Conservation (phyloP, 371 early-diverging fungal genomes). For the Cokeromyces recurvatus region DNA sequence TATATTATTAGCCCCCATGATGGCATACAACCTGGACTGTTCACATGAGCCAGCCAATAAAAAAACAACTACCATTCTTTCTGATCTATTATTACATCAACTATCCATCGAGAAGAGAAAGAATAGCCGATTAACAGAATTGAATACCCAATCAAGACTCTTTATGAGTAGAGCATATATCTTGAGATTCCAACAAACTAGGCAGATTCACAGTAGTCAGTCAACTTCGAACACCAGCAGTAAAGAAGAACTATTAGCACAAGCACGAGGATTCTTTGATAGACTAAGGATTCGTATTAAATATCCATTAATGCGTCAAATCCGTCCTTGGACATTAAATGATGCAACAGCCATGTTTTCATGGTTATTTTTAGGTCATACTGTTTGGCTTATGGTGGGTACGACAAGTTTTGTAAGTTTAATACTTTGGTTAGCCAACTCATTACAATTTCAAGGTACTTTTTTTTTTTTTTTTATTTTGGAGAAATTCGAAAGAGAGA, state of each 20-base stretch:
- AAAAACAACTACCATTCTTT: too few species aligned
- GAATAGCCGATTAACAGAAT: too few species aligned
- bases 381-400: conserved; percentile 79
- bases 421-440: conserved; percentile 76
- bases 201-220: too few species aligned
- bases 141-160: too few species aligned
- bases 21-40: too few species aligned
- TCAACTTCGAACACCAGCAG: not conserved
- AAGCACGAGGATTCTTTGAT: conserved; percentile 45
- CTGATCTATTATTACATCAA: too few species aligned
- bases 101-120: too few species aligned
- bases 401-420: conserved; percentile 91
- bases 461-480: too few species aligned
- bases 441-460: conserved; percentile 84
- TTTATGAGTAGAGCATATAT: too few species aligned
- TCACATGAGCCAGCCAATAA: too few species aligned
- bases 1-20: too few species aligned
- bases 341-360: conserved; percentile 86
- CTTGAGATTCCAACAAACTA: not conserved
- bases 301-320: conserved; percentile 57
- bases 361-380: conserved; percentile 87
- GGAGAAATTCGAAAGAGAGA: too few species aligned
- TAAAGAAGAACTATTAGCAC: conserved; percentile 41
- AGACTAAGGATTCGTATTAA: conserved; percentile 55
- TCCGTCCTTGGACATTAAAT: conserved; percentile 81